Evolutionary conservation across 1,284 basidiomycete genomes (phyloP).

Genomic region (Rhodotorula sp.): DNA sequence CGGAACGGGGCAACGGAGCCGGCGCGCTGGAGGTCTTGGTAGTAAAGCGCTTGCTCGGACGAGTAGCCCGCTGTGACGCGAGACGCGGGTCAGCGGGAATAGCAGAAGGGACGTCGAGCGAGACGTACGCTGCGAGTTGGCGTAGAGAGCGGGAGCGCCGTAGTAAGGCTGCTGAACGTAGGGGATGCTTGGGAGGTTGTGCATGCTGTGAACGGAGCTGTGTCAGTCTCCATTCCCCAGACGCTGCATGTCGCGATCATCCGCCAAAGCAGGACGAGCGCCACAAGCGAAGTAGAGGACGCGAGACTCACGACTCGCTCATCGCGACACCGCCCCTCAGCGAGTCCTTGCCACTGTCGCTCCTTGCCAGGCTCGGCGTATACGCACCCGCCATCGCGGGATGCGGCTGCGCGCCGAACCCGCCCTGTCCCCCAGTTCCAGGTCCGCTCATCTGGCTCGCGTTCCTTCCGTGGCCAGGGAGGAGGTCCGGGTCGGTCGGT

Average conservation of each 20-base stretch:
- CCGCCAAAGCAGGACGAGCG: neutral
- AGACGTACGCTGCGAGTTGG: constrained; percentile 8
- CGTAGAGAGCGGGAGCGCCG: constrained; percentile 7
- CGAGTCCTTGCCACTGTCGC: constrained; percentile 21
- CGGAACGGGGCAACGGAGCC: constrained; percentile 5
- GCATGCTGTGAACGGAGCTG: neutral
- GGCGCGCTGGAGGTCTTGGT: constrained; percentile 34
- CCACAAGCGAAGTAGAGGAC: neutral
- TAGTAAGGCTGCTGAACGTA: constrained; percentile 21
- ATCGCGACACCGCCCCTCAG: constrained; percentile 12
- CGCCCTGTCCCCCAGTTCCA: neutral
- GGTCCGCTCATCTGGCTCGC: constrained; percentile 16
- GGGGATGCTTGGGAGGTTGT: constrained; percentile 16
- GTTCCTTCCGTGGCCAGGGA: constrained; percentile 19
- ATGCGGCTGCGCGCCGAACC: neutral
- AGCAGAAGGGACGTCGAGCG: neutral
- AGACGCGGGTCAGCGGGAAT: too few relatives aligned
- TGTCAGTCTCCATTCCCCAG: too few relatives aligned
- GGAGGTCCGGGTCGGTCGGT: constrained; percentile 1
- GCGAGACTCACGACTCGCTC: constrained; percentile 25
- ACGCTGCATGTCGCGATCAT: neutral
- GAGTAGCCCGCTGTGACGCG: constrained; percentile 29
- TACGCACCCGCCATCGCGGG: constrained; percentile 6
- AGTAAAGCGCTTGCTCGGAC: constrained; percentile 28
- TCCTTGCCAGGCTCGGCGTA: constrained; percentile 26